A percentile compares a stretch with the other conserved stretches of the same genome.
These are phyloP conservation scores for Suillus subalutaceus DNA, from an alignment of 768 basidiomycete genomes.

Conservation along the genomic window DNA sequence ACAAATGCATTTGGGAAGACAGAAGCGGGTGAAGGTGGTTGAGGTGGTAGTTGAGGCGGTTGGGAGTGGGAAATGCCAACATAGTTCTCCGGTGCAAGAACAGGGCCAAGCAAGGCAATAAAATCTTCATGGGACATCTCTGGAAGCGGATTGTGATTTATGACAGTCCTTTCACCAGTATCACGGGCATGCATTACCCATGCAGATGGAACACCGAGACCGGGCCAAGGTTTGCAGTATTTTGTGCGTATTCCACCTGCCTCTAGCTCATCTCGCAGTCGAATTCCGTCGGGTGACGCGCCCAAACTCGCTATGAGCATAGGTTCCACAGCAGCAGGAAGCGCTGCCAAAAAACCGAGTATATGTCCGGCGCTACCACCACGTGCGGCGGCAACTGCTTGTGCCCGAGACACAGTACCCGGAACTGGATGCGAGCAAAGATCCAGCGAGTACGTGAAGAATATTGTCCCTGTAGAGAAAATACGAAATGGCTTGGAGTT, in stretches of 20 bases:
- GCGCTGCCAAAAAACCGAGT: slow-evolving; percentile 60
- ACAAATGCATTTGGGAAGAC: slow-evolving; percentile 28
- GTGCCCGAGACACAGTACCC: slow-evolving; percentile 64
- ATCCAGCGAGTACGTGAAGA: slow-evolving; percentile 72
- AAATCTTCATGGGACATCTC: slow-evolving; percentile 90
- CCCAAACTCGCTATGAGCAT: slow-evolving; percentile 76
- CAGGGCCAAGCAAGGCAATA: slow-evolving; percentile 75
- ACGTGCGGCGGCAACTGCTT: slow-evolving; percentile 65
- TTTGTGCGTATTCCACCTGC: slow-evolving; percentile 67
- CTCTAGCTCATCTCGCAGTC: slow-evolving; percentile 66
- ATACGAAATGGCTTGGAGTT: slow-evolving; percentile 58
- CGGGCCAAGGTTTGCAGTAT: slow-evolving; percentile 75
- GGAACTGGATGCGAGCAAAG: slow-evolving; percentile 63
- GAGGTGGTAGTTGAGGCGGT: slow-evolving; percentile 20
- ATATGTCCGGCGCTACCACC: slow-evolving; percentile 76
- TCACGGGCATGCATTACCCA: slow-evolving; percentile 83
- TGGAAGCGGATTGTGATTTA: slow-evolving; percentile 87
- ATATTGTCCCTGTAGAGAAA: slow-evolving; percentile 79
- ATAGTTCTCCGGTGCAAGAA: slow-evolving; percentile 83
- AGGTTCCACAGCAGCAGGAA: slow-evolving; percentile 38
- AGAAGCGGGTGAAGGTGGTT: slow-evolving; percentile 32
- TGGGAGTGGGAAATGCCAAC: slow-evolving; percentile 28
- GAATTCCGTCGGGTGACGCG: slow-evolving; percentile 68
- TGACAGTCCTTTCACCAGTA: slow-evolving; percentile 63
- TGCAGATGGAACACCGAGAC: slow-evolving; percentile 74